Base-by-base conservation (phyloP, 2,329 filamentous ascomycete species). In the Amauroascus verrucosus region DNA sequence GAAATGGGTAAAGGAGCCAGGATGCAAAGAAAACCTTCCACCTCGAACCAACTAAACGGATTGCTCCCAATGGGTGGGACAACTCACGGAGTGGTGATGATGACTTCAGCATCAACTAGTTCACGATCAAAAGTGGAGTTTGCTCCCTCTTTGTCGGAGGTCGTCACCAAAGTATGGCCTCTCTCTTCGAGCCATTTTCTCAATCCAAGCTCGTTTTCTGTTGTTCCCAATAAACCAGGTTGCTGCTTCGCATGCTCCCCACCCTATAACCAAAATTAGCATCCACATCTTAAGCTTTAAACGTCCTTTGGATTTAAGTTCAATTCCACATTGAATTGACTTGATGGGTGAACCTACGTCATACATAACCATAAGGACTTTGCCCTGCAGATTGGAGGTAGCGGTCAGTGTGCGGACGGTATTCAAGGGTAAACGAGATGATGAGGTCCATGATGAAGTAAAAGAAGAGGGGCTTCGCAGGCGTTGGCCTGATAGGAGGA, bases 111-210 rank as follows among this genome's bases (percentile, higher is more conserved):
- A 69, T 97, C 93, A 58, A 93, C 89, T 53, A 98, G 82, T 76
- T 98, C 88, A 77, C 90, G 81, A 74, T 97, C 93, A 63, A 98
- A 97, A 62, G 80, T 86, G 57, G 91, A 97, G 79, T 85, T 81
- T 76, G 88, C 86, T 61, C 88, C 86, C 64, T 98, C 93, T 79
- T 98, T 98, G 79, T 96, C 88, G 44, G 90, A 95, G 60, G 93
- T 98, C 65, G 93, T 98, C 63, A 98, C 81, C 58, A 98, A 82
- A 59, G 88, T 94, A 82, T 98, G 93, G 65, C 93, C 93, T 72
- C 94, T 85, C 58, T 91, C 87, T 79, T 97, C 93, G 63, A 98
- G 84, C 91, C 93, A 98, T 75, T 94, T 90, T 69, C 93, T 83
- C 69, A 98, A 78, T 64, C 93, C 93, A 58, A 98, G 88, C 80